Percentiles rank a stretch among this genome's conserved stretches.
phyloP scores from a whole-genome alignment of 202 grass and related monocot genomes.

The Zizania palustris region DNA sequence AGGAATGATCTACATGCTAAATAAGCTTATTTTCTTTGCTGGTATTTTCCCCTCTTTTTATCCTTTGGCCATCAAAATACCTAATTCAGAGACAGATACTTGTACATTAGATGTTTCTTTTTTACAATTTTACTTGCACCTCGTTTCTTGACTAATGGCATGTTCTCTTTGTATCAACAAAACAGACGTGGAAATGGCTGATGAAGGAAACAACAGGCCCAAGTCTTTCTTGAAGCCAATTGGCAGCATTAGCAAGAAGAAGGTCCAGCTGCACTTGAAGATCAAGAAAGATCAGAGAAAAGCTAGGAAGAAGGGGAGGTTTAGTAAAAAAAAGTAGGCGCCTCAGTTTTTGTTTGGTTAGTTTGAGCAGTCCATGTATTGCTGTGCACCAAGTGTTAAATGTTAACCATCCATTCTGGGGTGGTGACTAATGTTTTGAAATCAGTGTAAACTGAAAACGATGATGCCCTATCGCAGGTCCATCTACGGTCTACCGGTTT shows the following conservation, averaged over 20 bases:
- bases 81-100: neutral
- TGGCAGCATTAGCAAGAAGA: conserved; percentile 86
- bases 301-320: conserved; percentile 72
- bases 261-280: conserved; percentile 71
- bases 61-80: neutral
- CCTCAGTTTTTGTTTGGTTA: conserved; percentile 35
- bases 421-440: neutral
- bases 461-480: no score
- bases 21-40: neutral
- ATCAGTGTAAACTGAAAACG: neutral
- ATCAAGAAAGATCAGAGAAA: conserved; percentile 74
- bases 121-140: neutral
- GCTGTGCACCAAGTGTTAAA: conserved; percentile 5
- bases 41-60: neutral
- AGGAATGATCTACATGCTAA: neutral
- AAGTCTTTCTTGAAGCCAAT: conserved; percentile 64
- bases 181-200: conserved; percentile 73
- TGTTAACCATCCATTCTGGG: conserved; percentile 11
- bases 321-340: conserved; percentile 44
- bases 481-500: no score
- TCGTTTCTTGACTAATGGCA: neutral
- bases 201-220: conserved; percentile 52
- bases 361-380: conserved; percentile 22
- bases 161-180: neutral
- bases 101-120: neutral